Conservation (phyloP, 1,139 yeast species). For the Magnusiomyces paraingens region DNA sequence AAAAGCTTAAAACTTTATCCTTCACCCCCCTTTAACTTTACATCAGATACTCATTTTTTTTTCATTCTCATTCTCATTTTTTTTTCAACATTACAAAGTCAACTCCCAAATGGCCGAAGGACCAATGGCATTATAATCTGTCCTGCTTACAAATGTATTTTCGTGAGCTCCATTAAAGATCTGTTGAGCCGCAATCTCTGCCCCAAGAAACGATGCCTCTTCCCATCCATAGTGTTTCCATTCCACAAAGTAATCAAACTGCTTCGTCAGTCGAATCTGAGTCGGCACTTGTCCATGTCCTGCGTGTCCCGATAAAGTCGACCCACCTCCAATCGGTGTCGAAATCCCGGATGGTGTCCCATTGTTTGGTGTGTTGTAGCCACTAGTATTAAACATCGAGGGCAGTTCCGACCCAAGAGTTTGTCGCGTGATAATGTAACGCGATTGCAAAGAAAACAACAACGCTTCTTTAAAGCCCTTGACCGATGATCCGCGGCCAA, state of each 20-base stretch:
- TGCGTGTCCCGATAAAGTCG: constrained; percentile 7
- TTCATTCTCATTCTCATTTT: too few species aligned
- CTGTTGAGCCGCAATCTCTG: constrained; percentile 81
- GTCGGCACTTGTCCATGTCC: constrained; percentile 66
- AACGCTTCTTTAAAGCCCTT: constrained; percentile 73
- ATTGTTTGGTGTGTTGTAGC: constrained; percentile 30
- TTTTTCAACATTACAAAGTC: too few species aligned
- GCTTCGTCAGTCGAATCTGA: constrained; percentile 57
- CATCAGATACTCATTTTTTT: too few species aligned
- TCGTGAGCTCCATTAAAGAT: constrained; percentile 59
- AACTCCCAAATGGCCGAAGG: constrained; percentile 55
- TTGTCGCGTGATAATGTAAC: constrained; percentile 45
- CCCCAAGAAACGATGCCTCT: constrained; percentile 75
- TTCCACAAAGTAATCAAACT: constrained; percentile 90
- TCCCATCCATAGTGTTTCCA: constrained; percentile 87
- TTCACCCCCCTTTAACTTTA: too few species aligned
- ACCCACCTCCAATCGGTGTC: background rate
- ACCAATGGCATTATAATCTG: constrained; percentile 72
- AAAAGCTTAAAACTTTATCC: too few species aligned
- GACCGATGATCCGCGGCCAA: constrained; percentile 70
- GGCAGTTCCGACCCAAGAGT: constrained; percentile 35
- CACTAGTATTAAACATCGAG: constrained; percentile 32
- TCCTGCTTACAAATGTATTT: constrained; percentile 58
- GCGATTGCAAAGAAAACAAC: constrained; percentile 50
- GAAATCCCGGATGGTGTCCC: constrained; percentile 11